These are phyloP conservation scores for Nitzschia sp. DNA, from an alignment of 108 stramenopile genomes.

Conservation along the genomic window DNA sequence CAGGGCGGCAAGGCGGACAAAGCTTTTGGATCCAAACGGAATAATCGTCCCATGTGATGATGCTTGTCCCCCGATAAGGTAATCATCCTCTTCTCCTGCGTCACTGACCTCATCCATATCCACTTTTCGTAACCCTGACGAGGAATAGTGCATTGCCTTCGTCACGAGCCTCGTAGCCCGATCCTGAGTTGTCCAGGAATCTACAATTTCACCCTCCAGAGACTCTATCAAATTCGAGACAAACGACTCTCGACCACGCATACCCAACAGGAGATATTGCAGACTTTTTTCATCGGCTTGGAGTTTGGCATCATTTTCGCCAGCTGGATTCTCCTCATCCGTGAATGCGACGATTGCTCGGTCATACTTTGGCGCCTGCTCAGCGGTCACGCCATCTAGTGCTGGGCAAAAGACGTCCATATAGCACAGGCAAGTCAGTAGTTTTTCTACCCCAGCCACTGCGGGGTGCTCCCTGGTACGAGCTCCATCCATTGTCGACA, in stretches of 20 bases:
- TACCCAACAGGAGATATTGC: slow-evolving; percentile 42
- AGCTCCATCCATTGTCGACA: not conserved
- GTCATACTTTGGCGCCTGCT: too few relatives aligned
- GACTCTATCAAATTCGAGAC: slow-evolving; percentile 40
- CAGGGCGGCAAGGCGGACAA: slow-evolving; percentile 50
- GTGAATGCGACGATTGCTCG: not conserved
- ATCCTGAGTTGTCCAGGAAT: slow-evolving; percentile 57
- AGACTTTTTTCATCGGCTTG: not conserved
- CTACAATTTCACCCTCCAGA: slow-evolving; percentile 54
- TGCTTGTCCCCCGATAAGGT: not conserved
- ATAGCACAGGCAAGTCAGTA: slow-evolving; percentile 1
- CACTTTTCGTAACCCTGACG: slow-evolving; percentile 6
- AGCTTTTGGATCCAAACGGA: slow-evolving; percentile 44
- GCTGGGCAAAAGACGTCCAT: slow-evolving; percentile 27
- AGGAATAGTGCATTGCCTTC: slow-evolving; percentile 35
- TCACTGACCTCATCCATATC: slow-evolving; percentile 16
- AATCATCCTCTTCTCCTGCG: not conserved
- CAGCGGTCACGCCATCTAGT: slow-evolving; percentile 9
- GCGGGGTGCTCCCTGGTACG: slow-evolving; percentile 12
- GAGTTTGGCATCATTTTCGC: not conserved
- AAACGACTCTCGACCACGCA: slow-evolving; percentile 51
- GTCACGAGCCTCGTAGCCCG: slow-evolving; percentile 37
- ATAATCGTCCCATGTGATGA: not conserved
- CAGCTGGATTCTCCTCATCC: not conserved
- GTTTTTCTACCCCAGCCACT: slow-evolving; percentile 5